A percentile compares a stretch with the other conserved stretches of the same genome.
Evolutionary conservation across 257 asterid genomes (phyloP).

Genomic region (Striga asiatica): DNA sequence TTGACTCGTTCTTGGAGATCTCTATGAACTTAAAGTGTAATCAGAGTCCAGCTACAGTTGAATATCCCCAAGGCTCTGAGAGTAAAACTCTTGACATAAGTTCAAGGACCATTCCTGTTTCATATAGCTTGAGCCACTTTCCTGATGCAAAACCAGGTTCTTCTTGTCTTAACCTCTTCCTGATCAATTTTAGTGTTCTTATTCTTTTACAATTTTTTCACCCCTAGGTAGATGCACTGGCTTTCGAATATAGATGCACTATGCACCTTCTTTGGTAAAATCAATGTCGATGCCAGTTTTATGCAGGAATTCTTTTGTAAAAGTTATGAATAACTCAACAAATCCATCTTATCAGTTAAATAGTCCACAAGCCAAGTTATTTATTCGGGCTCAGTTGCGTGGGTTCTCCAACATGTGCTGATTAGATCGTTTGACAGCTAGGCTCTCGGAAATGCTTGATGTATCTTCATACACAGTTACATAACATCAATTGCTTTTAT

Average conservation of each 20-base stretch:
- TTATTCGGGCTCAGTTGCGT: neutral
- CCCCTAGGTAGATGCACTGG: neutral
- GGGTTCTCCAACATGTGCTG: neutral
- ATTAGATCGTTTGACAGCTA: neutral
- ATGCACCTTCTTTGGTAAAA: neutral
- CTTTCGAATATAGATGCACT: neutral
- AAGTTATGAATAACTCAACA: neutral
- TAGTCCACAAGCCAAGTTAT: neutral
- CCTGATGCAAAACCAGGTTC: slow-evolving; percentile 88
- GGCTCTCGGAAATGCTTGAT: neutral
- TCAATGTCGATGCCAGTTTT: neutral
- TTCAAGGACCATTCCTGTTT: slow-evolving; percentile 16
- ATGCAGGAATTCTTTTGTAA: neutral
- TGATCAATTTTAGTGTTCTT: neutral
- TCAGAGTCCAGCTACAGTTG: slow-evolving; percentile 23
- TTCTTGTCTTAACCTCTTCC: neutral
- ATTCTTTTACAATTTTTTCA: neutral
- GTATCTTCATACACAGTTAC: neutral
- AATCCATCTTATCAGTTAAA: neutral
- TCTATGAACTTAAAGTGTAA: slow-evolving; percentile 17
- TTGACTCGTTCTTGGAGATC: slow-evolving; percentile 69
- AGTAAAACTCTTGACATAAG: slow-evolving; percentile 22
- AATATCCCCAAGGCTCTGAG: slow-evolving; percentile 29
- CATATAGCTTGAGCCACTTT: slow-evolving; percentile 53
- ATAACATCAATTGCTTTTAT: neutral